Conservation (phyloP, 2,329 filamentous ascomycete genomes). For the Colletotrichum sp. region DNA sequence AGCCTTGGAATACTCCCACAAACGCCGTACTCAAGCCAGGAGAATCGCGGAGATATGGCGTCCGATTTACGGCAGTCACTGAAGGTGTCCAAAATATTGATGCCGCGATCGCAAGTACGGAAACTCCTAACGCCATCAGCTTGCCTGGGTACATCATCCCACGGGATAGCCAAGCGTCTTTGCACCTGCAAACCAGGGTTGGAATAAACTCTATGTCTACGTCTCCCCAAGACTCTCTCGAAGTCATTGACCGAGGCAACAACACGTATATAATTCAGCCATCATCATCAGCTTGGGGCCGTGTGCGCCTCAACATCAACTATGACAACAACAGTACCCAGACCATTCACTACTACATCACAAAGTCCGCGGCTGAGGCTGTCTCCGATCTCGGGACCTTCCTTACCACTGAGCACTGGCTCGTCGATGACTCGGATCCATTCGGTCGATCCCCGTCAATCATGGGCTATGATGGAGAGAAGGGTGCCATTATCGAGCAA, state of each 20-base stretch:
- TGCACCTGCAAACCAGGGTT: conserved; percentile 47
- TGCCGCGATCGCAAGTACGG: conserved; percentile 43
- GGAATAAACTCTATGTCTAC: conserved; percentile 41
- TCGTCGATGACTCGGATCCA: conserved; percentile 53
- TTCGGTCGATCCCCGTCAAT: conserved; percentile 59
- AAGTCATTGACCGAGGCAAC: conserved; percentile 23
- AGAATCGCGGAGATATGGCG: conserved; percentile 49
- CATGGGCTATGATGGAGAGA: conserved; percentile 61
- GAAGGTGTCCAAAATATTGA: conserved; percentile 52
- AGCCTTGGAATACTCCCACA: conserved; percentile 62
- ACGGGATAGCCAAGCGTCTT: conserved; percentile 45
- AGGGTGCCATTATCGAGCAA: conserved; percentile 44
- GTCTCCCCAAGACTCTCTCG: conserved; percentile 41
- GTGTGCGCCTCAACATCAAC: conserved; percentile 48
- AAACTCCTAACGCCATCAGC: conserved; percentile 53
- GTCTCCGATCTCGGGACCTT: conserved; percentile 55
- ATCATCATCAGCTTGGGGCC: conserved; percentile 49
- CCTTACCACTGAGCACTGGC: conserved; percentile 58
- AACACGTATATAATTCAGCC: conserved; percentile 46
- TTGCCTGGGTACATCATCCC: conserved; percentile 61
- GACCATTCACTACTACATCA: conserved; percentile 61
- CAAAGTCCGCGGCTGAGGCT: conserved; percentile 46
- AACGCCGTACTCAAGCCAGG: conserved; percentile 59
- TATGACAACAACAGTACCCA: conserved; percentile 54
- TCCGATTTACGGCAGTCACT: conserved; percentile 54